Base-by-base conservation (phyloP, 106 monocot species). In the Posidonia australis region DNA sequence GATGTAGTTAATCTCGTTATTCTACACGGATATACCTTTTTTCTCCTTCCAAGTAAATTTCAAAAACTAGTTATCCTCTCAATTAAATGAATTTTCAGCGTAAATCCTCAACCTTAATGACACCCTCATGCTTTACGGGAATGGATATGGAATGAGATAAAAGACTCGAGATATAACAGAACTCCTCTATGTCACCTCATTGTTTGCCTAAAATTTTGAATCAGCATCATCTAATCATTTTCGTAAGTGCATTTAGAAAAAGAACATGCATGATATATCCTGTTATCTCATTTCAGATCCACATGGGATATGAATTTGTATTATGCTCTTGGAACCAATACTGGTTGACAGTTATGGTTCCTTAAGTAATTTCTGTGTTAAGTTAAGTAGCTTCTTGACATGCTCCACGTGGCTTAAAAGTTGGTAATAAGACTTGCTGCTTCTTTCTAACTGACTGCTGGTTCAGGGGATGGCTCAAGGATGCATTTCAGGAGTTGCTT, bases 391-490 rank as follows among this genome's bases (percentile, higher is more conserved):
- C 7, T 36, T 36, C 2, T 36, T 36, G n/a, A 36, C 36, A 36
- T 36, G 36, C 7, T 7, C 36, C 2, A 4, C 36, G 7, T 36
- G 36, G 36, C n/a, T 49, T 49, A n/a, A n/a, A 16, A 49, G n/a
- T 17, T 17, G 3, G 48, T 49, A 13, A 17, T 49, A 49, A 13
- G 13, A n/a, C n/a, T n/a, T n/a, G n/a, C 12, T 49, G 48, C 12
- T 3, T 13, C 3, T 49, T 13, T 49, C 17, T 49, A n/a, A 2
- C n/a, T 49, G n/a, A 17, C 48, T n/a, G 20, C 4, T 45, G 6
- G 36, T 45, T 19, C 74, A 99, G 91, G 98, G 98, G 70, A 80
- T 88, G 84, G 98, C 87, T 48, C 98, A 99, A 85, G 98, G 98
- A n/a, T 85, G 98, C 72, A 68, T 99, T 25, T 81, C 98, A 13